Evolutionary conservation across 805 yeast genomes (phyloP).

Genomic region (Kodamaea neixiangensis): DNA sequence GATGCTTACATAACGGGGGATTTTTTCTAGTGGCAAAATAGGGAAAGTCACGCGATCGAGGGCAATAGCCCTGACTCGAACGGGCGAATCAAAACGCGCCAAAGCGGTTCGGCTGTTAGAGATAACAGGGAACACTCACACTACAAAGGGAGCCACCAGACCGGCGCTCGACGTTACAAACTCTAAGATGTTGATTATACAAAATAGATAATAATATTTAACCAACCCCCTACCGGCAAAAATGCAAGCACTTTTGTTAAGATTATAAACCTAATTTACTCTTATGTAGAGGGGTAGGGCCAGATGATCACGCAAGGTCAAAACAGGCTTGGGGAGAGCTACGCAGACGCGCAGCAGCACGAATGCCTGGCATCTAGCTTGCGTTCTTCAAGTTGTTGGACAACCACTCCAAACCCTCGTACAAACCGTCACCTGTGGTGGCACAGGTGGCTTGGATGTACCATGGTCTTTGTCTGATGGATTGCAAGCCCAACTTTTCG

Average conservation of each 20-base stretch:
- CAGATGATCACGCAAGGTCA: neutral
- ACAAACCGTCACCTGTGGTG: conserved; percentile 66
- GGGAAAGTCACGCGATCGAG: neutral
- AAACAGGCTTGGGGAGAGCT: neutral
- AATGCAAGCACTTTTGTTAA: conserved; percentile 10
- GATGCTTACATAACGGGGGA: neutral
- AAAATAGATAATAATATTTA: conserved; percentile 10
- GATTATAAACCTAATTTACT: conserved; percentile 3
- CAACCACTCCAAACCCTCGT: conserved; percentile 42
- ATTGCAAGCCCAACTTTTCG: conserved; percentile 53
- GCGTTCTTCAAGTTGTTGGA: conserved; percentile 35
- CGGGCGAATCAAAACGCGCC: conserved; percentile 7
- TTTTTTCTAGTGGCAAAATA: neutral
- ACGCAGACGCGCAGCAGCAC: neutral
- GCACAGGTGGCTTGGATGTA: conserved; percentile 99
- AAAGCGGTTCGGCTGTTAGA: neutral
- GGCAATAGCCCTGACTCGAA: conserved; percentile 7
- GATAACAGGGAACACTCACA: neutral
- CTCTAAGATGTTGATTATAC: conserved; percentile 6
- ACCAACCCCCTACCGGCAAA: conserved; percentile 3
- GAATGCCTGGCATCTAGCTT: conserved; percentile 7
- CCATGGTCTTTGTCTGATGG: conserved; percentile 99
- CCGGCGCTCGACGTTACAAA: neutral
- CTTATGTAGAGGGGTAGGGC: conserved; percentile 3
- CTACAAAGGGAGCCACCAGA: neutral